phyloP scores from a whole-genome alignment of 495 filamentous ascomycete genomes.

The Tirmania nivea region DNA sequence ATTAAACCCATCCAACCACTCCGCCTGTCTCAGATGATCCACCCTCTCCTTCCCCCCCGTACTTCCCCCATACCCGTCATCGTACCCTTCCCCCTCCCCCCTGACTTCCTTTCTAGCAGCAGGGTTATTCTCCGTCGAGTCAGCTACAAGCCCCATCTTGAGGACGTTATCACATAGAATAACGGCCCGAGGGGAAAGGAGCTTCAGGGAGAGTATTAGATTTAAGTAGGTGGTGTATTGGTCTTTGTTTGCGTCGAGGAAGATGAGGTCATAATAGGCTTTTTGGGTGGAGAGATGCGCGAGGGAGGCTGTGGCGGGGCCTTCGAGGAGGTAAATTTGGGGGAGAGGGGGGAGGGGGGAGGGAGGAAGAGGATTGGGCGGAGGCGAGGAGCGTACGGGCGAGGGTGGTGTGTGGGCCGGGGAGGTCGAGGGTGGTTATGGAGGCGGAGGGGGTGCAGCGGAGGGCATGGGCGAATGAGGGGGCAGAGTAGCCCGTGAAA shows the following conservation, averaged over 20 bases:
- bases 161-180: constrained; percentile 20
- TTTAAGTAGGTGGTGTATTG: constrained; percentile 13
- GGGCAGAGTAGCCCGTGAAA: constrained; percentile 22
- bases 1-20: constrained; percentile 15
- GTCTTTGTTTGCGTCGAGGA: constrained; percentile 20
- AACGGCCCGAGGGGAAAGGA: constrained; percentile 15
- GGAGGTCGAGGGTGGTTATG: constrained; percentile 16
- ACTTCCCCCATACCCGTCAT: neutral
- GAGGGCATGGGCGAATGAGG: constrained; percentile 20
- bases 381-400: too few species aligned
- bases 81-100: neutral
- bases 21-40: too few species aligned
- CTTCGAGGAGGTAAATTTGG: neutral
- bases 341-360: neutral
- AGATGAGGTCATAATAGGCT: constrained; percentile 20
- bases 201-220: constrained; percentile 8
- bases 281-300: constrained; percentile 4
- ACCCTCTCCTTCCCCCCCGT: too few species aligned
- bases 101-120: neutral
- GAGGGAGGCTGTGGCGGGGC: neutral
- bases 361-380: constrained; percentile 6
- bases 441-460: neutral
- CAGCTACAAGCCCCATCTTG: constrained; percentile 6
- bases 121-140: constrained; percentile 10
- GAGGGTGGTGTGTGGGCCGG: constrained; percentile 9